Evolutionary conservation across 345 rosid genomes (phyloP), one percentile per base, ranked within the genome.

Genomic region (Euphorbia lathyris): DNA sequence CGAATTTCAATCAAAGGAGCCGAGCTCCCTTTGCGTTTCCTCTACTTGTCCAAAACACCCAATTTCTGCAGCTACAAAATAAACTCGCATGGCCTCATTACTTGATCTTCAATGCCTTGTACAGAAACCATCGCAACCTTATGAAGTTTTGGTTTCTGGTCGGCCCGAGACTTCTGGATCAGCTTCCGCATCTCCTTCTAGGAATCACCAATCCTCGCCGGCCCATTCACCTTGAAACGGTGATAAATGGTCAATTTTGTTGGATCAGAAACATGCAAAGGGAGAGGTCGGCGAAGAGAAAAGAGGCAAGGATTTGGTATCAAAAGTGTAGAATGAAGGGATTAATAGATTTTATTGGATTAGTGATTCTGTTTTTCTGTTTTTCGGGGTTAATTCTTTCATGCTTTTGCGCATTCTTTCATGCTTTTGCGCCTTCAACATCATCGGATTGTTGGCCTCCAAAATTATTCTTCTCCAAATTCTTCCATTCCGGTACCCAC

Each of bases 321-420:
- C 81, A 80, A 48, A 81, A 63, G 73, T 82, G 66, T 51, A 79
- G 84, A 66, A 78, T 84, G 6, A 83, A 83, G 70, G 81, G 86
- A n/a, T 68, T 83, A 0, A 69, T 83, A 7, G 81, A 63, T 40
- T 67, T 80, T 70, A 70, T 83, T 71, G 84, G 74, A 6, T 83
- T 92, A 82, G 73, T 88, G 58, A 86, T n/a, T n/a, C n/a, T n/a
- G n/a, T n/a, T n/a, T n/a, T 72, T 58, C 84, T 87, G 73, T 92
- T 88, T 75, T 86, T 95, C 75, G 65, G 90, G 55, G 85, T 87
- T 30, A 87, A 92, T n/a, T n/a, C n/a, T n/a, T n/a, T n/a, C n/a
- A n/a, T n/a, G n/a, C n/a, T n/a, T n/a, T n/a, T n/a, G n/a, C n/a
- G n/a, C n/a, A n/a, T 77, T 88, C 89, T 87, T 82, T 86, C 65